A percentile compares a stretch with the other conserved stretches of the same genome.
phyloP scores from a whole-genome alignment of 2,329 filamentous ascomycete genomes.

The Pseudogymnoascus verrucosus region DNA sequence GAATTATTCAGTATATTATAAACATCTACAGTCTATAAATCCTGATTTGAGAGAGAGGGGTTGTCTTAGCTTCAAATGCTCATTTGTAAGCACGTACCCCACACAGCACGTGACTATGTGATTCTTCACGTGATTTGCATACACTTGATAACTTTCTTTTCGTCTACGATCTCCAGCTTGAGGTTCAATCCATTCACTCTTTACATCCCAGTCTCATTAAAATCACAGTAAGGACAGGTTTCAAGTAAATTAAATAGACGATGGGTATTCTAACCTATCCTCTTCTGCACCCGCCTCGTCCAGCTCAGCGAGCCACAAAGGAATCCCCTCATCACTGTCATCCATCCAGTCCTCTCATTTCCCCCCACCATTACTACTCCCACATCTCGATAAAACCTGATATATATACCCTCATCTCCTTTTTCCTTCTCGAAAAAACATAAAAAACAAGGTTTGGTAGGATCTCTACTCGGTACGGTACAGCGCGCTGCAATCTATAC shows the following conservation, averaged over 20 bases:
- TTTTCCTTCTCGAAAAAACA: neutral
- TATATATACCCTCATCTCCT: neutral
- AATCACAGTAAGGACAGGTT: neutral
- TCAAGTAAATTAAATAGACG: neutral
- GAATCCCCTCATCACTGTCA: neutral
- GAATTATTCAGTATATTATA: neutral
- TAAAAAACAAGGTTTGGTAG: neutral
- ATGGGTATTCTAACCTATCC: neutral
- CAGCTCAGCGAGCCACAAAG: neutral
- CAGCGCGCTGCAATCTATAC: conserved; percentile 1
- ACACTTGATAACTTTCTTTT: neutral
- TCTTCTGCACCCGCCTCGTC: neutral
- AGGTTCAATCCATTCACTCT: neutral
- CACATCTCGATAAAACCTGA: neutral
- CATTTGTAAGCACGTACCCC: neutral
- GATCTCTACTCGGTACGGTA: neutral
- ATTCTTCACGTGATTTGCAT: neutral
- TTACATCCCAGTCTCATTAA: neutral
- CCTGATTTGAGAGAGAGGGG: too few species aligned
- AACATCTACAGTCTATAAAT: neutral
- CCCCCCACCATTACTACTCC: neutral
- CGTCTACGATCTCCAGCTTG: neutral
- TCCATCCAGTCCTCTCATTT: neutral
- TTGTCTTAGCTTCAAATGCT: neutral
- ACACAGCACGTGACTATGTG: neutral